phyloP scores from a whole-genome alignment of 768 basidiomycete genomes.

The Lactarius hengduanensis region DNA sequence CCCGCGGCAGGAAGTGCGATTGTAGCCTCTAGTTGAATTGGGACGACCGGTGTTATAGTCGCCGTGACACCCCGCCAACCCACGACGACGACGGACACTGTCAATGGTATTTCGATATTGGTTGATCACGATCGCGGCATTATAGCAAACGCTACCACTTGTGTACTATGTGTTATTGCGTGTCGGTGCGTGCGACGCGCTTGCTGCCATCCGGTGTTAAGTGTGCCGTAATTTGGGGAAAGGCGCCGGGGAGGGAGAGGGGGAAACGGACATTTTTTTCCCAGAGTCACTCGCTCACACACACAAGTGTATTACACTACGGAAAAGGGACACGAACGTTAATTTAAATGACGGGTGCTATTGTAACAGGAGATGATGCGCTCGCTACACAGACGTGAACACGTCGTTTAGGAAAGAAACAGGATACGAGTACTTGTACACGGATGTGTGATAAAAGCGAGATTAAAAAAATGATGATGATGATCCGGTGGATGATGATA shows the following conservation, averaged over 20 bases:
- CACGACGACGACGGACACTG: not conserved
- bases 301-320: not conserved
- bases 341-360: not conserved
- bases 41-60: not conserved
- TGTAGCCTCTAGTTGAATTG: not conserved
- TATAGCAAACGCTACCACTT: conserved; percentile 5
- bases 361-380: not conserved
- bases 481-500: conserved; percentile 3
- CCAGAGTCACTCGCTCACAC: not conserved
- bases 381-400: conserved; percentile 4
- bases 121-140: conserved; percentile 1
- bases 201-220: not conserved
- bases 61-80: not conserved
- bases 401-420: not conserved
- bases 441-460: not conserved
- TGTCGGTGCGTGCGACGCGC: not conserved
- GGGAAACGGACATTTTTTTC: not conserved
- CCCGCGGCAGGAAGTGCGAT: too few species aligned
- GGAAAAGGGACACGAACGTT: not conserved
- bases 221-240: conserved; percentile 14
- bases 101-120: conserved; percentile 10
- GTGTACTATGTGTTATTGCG: not conserved
- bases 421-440: not conserved
- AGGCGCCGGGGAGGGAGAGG: not conserved
- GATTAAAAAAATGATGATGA: not conserved